Evolutionary conservation across 2,329 filamentous ascomycete genomes (phyloP).

Genomic region (Verruconis gallopava): DNA sequence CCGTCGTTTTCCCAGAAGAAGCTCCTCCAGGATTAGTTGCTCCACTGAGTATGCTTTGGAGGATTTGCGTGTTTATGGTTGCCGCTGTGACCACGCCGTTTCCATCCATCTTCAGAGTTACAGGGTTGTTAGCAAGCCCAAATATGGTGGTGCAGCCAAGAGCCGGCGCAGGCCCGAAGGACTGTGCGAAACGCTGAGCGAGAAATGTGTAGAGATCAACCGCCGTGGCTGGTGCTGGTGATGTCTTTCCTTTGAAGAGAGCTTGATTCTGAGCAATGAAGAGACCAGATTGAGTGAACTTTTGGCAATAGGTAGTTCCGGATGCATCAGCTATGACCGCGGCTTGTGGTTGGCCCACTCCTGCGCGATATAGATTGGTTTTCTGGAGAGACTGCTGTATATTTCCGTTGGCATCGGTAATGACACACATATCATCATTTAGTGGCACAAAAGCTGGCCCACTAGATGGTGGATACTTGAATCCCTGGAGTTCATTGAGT

Average conservation of each 20-base stretch:
- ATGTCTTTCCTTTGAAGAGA: neutral
- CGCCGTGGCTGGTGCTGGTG: neutral
- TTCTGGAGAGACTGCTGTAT: neutral
- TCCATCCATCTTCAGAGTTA: neutral
- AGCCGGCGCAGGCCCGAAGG: neutral
- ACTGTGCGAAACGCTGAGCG: slow-evolving; percentile 2
- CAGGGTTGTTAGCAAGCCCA: neutral
- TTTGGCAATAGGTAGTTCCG: slow-evolving; percentile 2
- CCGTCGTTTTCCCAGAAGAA: too few species aligned
- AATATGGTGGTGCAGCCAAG: neutral
- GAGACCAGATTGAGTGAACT: neutral
- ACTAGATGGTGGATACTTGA: neutral
- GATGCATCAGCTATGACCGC: neutral
- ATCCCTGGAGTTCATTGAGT: neutral
- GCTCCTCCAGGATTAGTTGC: neutral
- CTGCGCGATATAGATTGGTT: slow-evolving; percentile 1
- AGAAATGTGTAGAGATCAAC: slow-evolving; percentile 2
- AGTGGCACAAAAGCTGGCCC: slow-evolving; percentile 3
- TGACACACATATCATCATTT: slow-evolving; percentile 1
- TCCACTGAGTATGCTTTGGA: neutral
- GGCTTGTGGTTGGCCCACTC: slow-evolving; percentile 1
- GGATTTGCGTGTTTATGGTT: neutral
- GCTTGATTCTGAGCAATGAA: neutral
- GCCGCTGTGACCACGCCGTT: neutral
- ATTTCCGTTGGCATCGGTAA: neutral